A percentile compares a stretch with the other conserved stretches of the same genome.
Evolutionary conservation across 1,284 basidiomycete species (phyloP).

Genomic region (Puccinia polysora): DNA sequence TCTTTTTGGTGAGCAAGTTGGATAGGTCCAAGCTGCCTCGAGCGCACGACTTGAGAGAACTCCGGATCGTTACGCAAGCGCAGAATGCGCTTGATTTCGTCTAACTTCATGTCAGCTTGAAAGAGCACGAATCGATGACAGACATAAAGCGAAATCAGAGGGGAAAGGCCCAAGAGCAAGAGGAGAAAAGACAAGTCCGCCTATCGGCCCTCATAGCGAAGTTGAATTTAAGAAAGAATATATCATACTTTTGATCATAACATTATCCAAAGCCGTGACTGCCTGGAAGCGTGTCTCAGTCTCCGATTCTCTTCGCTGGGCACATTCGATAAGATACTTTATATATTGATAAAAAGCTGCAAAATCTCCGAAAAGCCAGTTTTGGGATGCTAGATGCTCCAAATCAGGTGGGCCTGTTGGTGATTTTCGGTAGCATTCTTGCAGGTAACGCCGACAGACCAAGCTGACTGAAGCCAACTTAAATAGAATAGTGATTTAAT

Average conservation of each 20-base stretch:
- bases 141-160: too few relatives aligned
- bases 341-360: slow-evolving; percentile 11
- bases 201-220: neutral
- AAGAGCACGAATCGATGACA: too few relatives aligned
- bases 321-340: neutral
- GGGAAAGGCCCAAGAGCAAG: too few relatives aligned
- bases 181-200: too few relatives aligned
- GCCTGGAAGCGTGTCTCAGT: slow-evolving; percentile 9
- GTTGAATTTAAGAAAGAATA: neutral
- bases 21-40: slow-evolving; percentile 35
- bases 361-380: slow-evolving; percentile 39
- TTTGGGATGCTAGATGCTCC: neutral
- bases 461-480: slow-evolving; percentile 25
- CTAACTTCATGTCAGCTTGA: slow-evolving; percentile 35
- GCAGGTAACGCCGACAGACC: slow-evolving; percentile 21
- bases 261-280: slow-evolving; percentile 15
- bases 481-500: neutral
- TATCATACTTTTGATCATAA: slow-evolving; percentile 25
- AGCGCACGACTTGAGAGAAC: slow-evolving; percentile 24
- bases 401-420: neutral
- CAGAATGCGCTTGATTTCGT: slow-evolving; percentile 40
- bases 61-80: slow-evolving; percentile 33
- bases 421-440: slow-evolving; percentile 13
- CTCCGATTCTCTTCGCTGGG: neutral
- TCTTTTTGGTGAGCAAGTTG: slow-evolving; percentile 38